phyloP scores from a whole-genome alignment of 768 basidiomycete species.

The Austroboletus eburneus region DNA sequence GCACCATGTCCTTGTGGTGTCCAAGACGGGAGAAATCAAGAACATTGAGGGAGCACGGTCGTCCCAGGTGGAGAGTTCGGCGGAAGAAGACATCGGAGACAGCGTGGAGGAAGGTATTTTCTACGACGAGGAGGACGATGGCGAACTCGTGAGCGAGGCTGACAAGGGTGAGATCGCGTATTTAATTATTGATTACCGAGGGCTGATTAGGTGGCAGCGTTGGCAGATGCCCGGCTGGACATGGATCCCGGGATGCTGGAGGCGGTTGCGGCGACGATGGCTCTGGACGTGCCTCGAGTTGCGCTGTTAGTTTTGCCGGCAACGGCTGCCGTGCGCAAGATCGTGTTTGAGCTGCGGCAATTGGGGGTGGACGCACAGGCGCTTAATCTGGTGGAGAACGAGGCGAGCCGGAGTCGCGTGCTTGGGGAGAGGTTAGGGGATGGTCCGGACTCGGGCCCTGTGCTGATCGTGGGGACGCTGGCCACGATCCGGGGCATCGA shows the following conservation, averaged over 20 bases:
- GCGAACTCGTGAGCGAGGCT: conserved; percentile 13
- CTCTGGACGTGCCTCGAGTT: conserved; percentile 63
- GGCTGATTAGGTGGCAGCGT: conserved; percentile 35
- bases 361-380: conserved; percentile 66
- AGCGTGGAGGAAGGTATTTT: conserved; percentile 17
- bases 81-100: not conserved
- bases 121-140: conserved; percentile 22
- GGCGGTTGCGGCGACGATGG: conserved; percentile 66
- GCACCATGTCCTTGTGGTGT: conserved; percentile 63
- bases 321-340: conserved; percentile 54
- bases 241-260: conserved; percentile 58
- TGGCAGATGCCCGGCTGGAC: conserved; percentile 43
- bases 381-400: conserved; percentile 48
- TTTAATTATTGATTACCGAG: not conserved
- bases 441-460: conserved; percentile 46
- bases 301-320: conserved; percentile 69
- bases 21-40: conserved; percentile 43
- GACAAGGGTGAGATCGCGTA: conserved; percentile 19
- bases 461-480: conserved; percentile 61
- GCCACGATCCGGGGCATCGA: conserved; percentile 74
- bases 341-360: conserved; percentile 57
- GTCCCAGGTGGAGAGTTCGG: not conserved
- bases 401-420: conserved; percentile 42
- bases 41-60: conserved; percentile 51
- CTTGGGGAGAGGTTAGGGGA: conserved; percentile 32